Evolutionary conservation across 1,139 yeast genomes (phyloP), one percentile per base, ranked within the genome.

Genomic region (Kurtzmaniella quercitrusa): DNA sequence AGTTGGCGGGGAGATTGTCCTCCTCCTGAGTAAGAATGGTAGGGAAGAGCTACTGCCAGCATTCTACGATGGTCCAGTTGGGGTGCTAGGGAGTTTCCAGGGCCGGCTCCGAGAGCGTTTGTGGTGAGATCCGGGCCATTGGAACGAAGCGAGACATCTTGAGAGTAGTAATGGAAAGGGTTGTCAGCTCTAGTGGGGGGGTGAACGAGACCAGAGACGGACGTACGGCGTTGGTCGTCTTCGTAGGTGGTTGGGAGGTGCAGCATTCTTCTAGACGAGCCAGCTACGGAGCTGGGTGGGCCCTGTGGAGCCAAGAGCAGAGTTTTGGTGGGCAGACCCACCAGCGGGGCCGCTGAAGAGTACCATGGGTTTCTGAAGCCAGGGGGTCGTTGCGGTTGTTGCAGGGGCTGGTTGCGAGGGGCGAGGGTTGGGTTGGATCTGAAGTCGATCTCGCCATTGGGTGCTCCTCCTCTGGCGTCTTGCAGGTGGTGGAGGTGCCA

Each of bases 231-330:
- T 14, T 42, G 48, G 19, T 63, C 70, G 44, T 68, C 57, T 55
- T 78, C 82, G 53, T 74, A 77, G 1, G 83, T 78, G 2, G 76
- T 70, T 24, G 82, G 81, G 16, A 77, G 60, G 47, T 70, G 12
- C 38, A 36, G 38, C 38, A 36, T 19, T 19, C 38, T 36, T 19
- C 38, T n/a, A 4, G 27, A n/a, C 2, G 17, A n/a, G 9, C 27
- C 38, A 19, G 38, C 25, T 2, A 17, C 38, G 10, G 38, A 19
- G 8, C 11, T 14, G 5, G 16, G 16, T 23, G 77, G 80, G 1
- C 75, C 71, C 45, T 60, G 69, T 41, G 61, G 60, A 46, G 62
- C 59, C 45, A 63, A 52, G 40, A 62, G 47, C 10, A 70, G 65
- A 25, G 36, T 45, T 47, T 21, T 23, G 21, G 21, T 34, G 11